phyloP scores from a whole-genome alignment of 441 rosid genomes.

The Oxalis stricta region DNA sequence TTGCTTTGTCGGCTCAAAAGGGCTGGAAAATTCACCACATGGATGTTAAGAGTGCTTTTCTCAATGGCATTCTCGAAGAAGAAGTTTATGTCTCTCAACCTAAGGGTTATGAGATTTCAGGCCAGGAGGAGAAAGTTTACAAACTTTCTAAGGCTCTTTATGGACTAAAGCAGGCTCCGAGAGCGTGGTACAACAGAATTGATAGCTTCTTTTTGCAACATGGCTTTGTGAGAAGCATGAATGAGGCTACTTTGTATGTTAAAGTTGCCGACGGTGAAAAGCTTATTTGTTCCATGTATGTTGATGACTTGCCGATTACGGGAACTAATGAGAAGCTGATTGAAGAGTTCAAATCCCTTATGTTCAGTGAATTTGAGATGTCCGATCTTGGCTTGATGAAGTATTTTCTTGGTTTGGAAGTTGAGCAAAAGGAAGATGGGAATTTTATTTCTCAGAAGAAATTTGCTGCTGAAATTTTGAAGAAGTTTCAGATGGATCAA shows the following conservation, averaged over 20 bases:
- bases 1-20: neutral
- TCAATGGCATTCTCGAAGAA: neutral
- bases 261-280: too few species aligned
- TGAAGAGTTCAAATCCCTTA: too few species aligned
- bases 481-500: too few species aligned
- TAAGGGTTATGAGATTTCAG: neutral
- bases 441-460: too few species aligned
- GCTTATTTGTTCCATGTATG: too few species aligned
- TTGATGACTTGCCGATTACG: too few species aligned
- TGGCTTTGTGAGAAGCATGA: neutral
- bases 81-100: neutral
- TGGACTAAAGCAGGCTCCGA: neutral
- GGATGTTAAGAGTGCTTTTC: neutral
- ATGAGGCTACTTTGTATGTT: neutral
- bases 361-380: too few species aligned
- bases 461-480: too few species aligned
- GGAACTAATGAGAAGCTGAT: too few species aligned
- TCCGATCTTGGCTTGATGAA: too few species aligned
- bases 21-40: neutral
- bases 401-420: too few species aligned
- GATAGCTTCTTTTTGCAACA: neutral
- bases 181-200: neutral
- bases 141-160: neutral
- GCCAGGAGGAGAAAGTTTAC: neutral
- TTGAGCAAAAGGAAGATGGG: too few species aligned